These are phyloP conservation scores for Thinopyrum elongatum DNA, from an alignment of 176 grass and related monocot species.

Conservation along the genomic window DNA sequence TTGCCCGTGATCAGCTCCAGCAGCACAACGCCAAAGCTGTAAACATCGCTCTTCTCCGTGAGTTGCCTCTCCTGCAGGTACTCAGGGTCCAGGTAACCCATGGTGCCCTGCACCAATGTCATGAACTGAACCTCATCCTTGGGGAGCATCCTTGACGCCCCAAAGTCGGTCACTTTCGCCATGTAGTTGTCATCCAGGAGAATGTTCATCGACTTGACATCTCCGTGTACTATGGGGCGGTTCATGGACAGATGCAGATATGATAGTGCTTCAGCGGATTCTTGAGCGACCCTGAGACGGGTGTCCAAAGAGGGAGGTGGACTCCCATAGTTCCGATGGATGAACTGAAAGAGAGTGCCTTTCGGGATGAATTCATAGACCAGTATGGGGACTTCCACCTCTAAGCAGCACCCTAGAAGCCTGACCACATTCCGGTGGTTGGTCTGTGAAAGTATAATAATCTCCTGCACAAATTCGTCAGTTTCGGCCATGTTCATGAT, in stretches of 20 bases:
- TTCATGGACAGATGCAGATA: not conserved
- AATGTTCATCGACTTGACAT: not conserved
- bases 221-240: not conserved
- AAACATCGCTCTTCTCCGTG: not conserved
- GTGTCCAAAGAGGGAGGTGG: not conserved
- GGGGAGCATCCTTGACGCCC: not conserved
- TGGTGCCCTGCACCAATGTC: not conserved
- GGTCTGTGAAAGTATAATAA: slow-evolving; percentile 3
- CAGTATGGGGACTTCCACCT: not conserved
- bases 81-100: slow-evolving; percentile 1
- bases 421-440: not conserved
- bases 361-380: not conserved
- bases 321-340: not conserved
- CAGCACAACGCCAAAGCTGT: not conserved
- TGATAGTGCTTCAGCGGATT: not conserved
- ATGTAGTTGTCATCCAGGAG: not conserved
- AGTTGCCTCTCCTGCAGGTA: not conserved
- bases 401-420: not conserved
- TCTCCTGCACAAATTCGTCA: not conserved
- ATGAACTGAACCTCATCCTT: not conserved
- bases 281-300: not conserved
- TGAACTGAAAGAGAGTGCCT: not conserved
- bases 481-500: not conserved
- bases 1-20: not conserved
- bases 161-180: not conserved